phyloP scores from a whole-genome alignment of 2,329 filamentous ascomycete species.

The Fusarium nanum region DNA sequence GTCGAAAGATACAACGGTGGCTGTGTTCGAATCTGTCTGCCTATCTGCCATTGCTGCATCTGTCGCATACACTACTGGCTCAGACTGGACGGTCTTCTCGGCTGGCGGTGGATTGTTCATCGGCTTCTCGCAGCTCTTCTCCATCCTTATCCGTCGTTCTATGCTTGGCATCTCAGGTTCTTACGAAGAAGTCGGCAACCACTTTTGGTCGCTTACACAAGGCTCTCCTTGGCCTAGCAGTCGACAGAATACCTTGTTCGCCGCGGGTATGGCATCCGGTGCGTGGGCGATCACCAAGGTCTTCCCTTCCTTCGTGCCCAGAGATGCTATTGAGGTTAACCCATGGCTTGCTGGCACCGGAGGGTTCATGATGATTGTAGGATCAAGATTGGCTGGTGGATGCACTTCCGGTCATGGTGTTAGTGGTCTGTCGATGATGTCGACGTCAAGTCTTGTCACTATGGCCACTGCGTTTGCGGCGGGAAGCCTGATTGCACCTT shows the following conservation, averaged over 20 bases:
- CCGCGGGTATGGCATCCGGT: conserved; percentile 61
- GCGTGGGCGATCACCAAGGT: conserved; percentile 54
- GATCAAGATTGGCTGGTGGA: conserved; percentile 71
- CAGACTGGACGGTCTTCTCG: conserved; percentile 51
- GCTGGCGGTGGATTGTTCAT: conserved; percentile 70
- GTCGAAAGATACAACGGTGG: conserved; percentile 52
- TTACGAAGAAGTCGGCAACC: conserved; percentile 70
- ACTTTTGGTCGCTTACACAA: conserved; percentile 59
- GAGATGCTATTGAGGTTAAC: conserved; percentile 48
- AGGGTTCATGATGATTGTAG: conserved; percentile 68
- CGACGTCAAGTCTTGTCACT: conserved; percentile 70
- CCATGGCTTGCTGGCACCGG: conserved; percentile 60
- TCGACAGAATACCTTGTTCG: conserved; percentile 63
- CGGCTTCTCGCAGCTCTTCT: conserved; percentile 67
- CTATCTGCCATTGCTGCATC: conserved; percentile 55
- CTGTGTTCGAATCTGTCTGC: conserved; percentile 58
- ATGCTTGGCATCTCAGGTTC: conserved; percentile 71
- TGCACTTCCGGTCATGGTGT: conserved; percentile 78
- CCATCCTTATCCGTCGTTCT: conserved; percentile 62
- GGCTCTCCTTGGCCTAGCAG: conserved; percentile 50
- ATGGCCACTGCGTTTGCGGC: conserved; percentile 68
- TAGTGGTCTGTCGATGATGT: conserved; percentile 72
- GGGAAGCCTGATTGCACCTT: conserved; percentile 53
- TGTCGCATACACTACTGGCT: conserved; percentile 45
- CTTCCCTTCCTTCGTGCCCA: conserved; percentile 48